Conservation (phyloP, 192 early-diverging fungal species). For the Dissophora ornata region DNA sequence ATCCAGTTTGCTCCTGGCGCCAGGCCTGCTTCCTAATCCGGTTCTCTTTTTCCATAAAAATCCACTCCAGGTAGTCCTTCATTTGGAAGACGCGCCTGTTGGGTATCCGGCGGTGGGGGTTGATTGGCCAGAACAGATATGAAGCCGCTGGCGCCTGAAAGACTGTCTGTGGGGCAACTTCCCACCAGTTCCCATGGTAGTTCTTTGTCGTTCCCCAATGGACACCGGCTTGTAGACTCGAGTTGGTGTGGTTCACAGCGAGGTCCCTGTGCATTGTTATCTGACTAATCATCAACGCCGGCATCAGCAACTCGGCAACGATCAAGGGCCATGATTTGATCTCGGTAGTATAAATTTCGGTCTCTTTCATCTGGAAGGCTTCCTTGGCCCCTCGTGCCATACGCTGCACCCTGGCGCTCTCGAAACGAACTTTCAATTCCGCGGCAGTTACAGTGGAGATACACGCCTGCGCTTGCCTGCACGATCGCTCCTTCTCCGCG, state of each 20-base stretch:
- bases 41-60: conserved; percentile 30
- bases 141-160: conserved; percentile 21
- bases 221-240: not conserved
- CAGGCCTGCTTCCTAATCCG: conserved; percentile 6
- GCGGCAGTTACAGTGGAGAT: not conserved
- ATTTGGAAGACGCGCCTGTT: conserved; percentile 18
- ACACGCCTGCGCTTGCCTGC: not conserved
- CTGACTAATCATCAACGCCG: conserved; percentile 16
- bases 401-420: no score
- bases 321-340: conserved; percentile 24
- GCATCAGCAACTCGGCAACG: conserved; percentile 40
- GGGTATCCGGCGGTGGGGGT: conserved; percentile 17
- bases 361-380: conserved; percentile 5
- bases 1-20: not conserved
- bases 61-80: conserved; percentile 41
- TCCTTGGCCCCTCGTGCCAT: not conserved
- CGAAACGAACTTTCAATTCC: not conserved
- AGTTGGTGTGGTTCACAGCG: conserved; percentile 16
- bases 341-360: not conserved
- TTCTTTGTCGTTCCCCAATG: not conserved
- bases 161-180: not conserved
- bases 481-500: not conserved
- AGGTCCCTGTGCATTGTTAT: not conserved
- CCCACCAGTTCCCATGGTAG: conserved; percentile 11
- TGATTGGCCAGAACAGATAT: conserved; percentile 28